Evolutionary conservation across 257 asterid genomes (phyloP).

Genomic region (Coffea canephora): DNA sequence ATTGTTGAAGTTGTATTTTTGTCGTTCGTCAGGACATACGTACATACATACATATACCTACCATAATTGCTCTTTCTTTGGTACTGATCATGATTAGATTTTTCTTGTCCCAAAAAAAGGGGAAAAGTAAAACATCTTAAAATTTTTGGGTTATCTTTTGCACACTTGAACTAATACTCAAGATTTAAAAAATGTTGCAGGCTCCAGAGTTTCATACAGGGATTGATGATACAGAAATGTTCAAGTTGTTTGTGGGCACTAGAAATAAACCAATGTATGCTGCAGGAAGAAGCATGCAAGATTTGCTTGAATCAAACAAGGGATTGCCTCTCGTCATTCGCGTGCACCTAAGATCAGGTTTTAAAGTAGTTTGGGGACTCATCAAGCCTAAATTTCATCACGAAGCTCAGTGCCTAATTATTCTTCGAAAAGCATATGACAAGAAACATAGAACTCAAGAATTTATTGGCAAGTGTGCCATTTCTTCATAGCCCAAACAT

Average conservation of each 20-base stretch:
- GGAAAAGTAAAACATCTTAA: no score
- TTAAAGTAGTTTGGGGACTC: constrained; percentile 57
- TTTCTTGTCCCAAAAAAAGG: no score
- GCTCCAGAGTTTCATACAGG: constrained; percentile 48
- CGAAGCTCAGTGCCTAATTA: constrained; percentile 44
- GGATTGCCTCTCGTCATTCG: constrained; percentile 52
- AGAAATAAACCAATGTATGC: constrained; percentile 68
- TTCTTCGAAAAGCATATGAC: constrained; percentile 37
- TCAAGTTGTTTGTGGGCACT: constrained; percentile 51
- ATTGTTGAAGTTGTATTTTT: no score
- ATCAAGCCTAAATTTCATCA: constrained; percentile 51
- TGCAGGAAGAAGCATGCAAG: constrained; percentile 80
- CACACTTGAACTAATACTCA: background rate
- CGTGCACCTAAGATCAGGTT: constrained; percentile 46
- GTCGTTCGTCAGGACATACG: no score
- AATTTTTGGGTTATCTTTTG: background rate
- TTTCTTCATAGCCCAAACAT: constrained; percentile 13
- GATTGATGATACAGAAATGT: constrained; percentile 28
- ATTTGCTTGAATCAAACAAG: constrained; percentile 51
- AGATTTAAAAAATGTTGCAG: constrained; percentile 5
- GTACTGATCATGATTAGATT: no score
- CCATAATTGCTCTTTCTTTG: no score
- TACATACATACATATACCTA: no score
- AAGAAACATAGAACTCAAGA: constrained; percentile 50
- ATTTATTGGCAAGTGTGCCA: constrained; percentile 47